phyloP scores from a whole-genome alignment of 2,329 filamentous ascomycete genomes.

The Alternaria hordeiaustralica region DNA sequence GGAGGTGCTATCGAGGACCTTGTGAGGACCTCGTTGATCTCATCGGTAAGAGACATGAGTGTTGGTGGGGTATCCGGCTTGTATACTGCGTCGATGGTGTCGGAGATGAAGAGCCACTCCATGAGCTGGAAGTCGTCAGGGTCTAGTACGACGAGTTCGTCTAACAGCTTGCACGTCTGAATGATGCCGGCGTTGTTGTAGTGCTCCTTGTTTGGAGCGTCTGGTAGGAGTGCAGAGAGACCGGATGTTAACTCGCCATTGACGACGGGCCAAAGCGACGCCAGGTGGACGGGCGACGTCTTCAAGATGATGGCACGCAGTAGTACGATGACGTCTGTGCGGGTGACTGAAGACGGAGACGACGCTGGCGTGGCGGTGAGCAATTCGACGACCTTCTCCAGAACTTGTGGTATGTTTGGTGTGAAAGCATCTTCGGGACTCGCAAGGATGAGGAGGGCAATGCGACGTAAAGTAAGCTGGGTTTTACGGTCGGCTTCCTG shows the following conservation, averaged over 20 bases:
- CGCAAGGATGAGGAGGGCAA: slow-evolving; percentile 80
- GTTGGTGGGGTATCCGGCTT: slow-evolving; percentile 69
- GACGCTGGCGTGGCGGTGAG: slow-evolving; percentile 83
- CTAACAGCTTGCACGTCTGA: slow-evolving; percentile 92
- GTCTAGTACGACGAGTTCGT: slow-evolving; percentile 81
- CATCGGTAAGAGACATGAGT: slow-evolving; percentile 80
- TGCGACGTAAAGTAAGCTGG: slow-evolving; percentile 84
- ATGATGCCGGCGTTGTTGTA: slow-evolving; percentile 80
- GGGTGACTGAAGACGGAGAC: slow-evolving; percentile 87
- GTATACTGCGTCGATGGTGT: slow-evolving; percentile 96
- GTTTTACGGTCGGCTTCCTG: slow-evolving; percentile 95
- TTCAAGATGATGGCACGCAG: slow-evolving; percentile 81
- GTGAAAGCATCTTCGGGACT: slow-evolving; percentile 80
- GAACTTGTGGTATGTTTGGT: slow-evolving; percentile 72
- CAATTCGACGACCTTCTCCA: slow-evolving; percentile 87
- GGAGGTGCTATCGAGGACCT: slow-evolving; percentile 12
- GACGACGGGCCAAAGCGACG: slow-evolving; percentile 87
- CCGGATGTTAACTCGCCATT: slow-evolving; percentile 84
- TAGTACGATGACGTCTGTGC: slow-evolving; percentile 89
- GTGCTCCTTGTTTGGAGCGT: slow-evolving; percentile 72
- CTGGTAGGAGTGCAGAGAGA: slow-evolving; percentile 74
- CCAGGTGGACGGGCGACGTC: slow-evolving; percentile 78
- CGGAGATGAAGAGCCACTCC: slow-evolving; percentile 96
- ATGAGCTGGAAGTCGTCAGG: slow-evolving; percentile 98
- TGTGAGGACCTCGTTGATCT: slow-evolving; percentile 76